phyloP scores from a whole-genome alignment of 179 eudicot species.

The Corrigiola litoralis region DNA sequence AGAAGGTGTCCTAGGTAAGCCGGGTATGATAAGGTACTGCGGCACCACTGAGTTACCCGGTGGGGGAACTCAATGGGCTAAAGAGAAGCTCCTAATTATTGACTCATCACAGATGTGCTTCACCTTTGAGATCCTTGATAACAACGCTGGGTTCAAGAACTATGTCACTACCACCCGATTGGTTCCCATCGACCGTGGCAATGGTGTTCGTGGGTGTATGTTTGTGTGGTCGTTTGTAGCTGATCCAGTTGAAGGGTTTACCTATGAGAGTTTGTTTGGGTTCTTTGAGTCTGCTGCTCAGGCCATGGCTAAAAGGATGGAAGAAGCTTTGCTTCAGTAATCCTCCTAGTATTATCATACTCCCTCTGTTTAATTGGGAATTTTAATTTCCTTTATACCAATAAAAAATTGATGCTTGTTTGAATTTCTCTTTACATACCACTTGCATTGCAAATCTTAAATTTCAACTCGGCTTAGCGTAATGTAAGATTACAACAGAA shows the following conservation, averaged over 20 bases:
- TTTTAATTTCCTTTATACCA: too few species aligned
- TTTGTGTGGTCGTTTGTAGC: conserved; percentile 68
- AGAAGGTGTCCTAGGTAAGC: conserved; percentile 25
- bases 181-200: conserved; percentile 18
- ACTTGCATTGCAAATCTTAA: too few species aligned
- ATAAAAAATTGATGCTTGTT: too few species aligned
- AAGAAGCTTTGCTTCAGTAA: conserved; percentile 22
- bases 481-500: too few species aligned
- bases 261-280: conserved; percentile 31
- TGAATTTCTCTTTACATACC: too few species aligned
- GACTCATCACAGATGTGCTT: conserved; percentile 26
- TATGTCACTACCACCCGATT: conserved; percentile 28
- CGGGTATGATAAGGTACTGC: conserved; percentile 33
- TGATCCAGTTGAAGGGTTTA: conserved; percentile 65
- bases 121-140: conserved; percentile 31
- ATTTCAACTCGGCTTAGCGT: too few species aligned
- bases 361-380: too few species aligned
- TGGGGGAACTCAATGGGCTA: conserved; percentile 19
- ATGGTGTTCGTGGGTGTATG: conserved; percentile 39
- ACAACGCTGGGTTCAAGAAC: conserved; percentile 30
- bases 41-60: conserved; percentile 13
- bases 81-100: conserved; percentile 27
- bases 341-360: too few species aligned
- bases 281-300: conserved; percentile 32
- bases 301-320: conserved; percentile 47